phyloP scores from a whole-genome alignment of 176 grass and related monocot species.

The Echinochloa phyllopogon region DNA sequence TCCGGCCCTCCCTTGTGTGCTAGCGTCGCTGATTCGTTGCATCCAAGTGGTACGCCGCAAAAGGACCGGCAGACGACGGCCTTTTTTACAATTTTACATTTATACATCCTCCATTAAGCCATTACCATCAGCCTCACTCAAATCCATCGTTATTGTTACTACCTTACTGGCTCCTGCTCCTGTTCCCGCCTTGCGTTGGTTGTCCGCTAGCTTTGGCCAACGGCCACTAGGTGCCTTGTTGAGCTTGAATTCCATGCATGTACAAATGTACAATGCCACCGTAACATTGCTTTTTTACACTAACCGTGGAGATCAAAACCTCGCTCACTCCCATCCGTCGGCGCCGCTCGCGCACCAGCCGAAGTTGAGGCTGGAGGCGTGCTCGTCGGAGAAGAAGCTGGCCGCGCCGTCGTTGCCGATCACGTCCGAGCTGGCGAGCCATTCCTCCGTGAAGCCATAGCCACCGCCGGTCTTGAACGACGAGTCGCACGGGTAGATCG shows the following conservation, averaged over 20 bases:
- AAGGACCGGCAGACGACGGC: not conserved
- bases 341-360: conserved; percentile 41
- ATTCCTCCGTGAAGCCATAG: conserved; percentile 54
- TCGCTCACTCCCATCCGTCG: conserved; percentile 30
- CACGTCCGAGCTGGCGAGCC: conserved; percentile 37
- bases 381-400: conserved; percentile 52
- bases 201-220: not conserved
- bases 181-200: not conserved
- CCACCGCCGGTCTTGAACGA: conserved; percentile 28
- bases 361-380: conserved; percentile 51
- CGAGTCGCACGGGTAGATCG: conserved; percentile 30
- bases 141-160: not conserved
- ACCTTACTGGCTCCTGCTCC: not conserved
- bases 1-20: too few species aligned
- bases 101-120: conserved; percentile 37
- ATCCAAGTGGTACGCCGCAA: conserved; percentile 10
- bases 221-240: not conserved
- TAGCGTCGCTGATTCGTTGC: not conserved
- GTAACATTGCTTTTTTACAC: conserved; percentile 39
- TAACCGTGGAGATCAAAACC: conserved; percentile 35
- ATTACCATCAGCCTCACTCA: not conserved
- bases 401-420: conserved; percentile 33
- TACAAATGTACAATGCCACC: conserved; percentile 33
- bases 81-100: conserved; percentile 3
- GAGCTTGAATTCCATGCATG: conserved; percentile 25